Percentiles rank a stretch among this genome's conserved stretches.
Evolutionary conservation across 768 basidiomycete genomes (phyloP).

Genomic region (Termitomyces sp.): DNA sequence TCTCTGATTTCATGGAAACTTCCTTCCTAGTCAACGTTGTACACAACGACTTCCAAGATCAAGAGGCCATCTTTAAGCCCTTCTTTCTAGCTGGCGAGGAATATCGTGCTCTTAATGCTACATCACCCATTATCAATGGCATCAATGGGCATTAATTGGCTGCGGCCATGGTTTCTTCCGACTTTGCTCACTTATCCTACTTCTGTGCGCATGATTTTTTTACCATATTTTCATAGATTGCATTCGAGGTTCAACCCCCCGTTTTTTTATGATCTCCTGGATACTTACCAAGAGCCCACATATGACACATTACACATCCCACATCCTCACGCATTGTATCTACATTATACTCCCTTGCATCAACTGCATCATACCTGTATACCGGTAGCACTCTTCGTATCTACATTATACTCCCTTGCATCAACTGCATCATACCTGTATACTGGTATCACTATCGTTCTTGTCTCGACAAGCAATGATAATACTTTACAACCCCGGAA

Average conservation of each 20-base stretch:
- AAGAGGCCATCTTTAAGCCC: constrained; percentile 79
- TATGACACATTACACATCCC: constrained; percentile 10
- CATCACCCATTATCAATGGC: constrained; percentile 34
- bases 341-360: constrained; percentile 35
- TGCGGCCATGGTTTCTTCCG: constrained; percentile 7
- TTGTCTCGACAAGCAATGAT: background rate
- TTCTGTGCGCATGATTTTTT: constrained; percentile 21
- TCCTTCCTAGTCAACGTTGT: constrained; percentile 92
- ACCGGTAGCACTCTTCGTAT: constrained; percentile 13
- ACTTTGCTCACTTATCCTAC: constrained; percentile 5
- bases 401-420: constrained; percentile 31
- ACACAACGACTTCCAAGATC: constrained; percentile 89
- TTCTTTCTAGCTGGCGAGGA: constrained; percentile 76
- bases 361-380: constrained; percentile 48
- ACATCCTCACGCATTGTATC: constrained; percentile 8
- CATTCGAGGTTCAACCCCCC: constrained; percentile 84
- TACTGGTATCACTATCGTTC: constrained; percentile 14
- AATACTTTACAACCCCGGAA: background rate
- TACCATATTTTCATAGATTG: constrained; percentile 18
- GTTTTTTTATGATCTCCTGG: constrained; percentile 27
- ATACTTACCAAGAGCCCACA: constrained; percentile 14
- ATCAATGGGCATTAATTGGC: constrained; percentile 19
- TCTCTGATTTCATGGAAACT: constrained; percentile 73
- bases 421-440: constrained; percentile 50
- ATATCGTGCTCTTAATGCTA: constrained; percentile 35